Evolutionary conservation across 1,139 yeast genomes (phyloP), one percentile per base, ranked within the genome.

Genomic region (Spathaspora sp.): DNA sequence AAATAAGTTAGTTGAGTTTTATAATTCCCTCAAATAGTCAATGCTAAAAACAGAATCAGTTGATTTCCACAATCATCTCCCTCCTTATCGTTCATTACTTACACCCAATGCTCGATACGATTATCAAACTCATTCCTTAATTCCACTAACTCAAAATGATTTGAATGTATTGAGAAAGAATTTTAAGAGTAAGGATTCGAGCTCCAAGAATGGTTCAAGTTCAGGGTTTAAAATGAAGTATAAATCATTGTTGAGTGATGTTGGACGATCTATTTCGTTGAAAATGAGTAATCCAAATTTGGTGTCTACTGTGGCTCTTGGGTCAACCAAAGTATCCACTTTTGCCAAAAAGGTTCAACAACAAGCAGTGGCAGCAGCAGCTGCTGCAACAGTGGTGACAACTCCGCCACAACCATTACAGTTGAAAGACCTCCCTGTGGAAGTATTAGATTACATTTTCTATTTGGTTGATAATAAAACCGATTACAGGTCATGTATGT

Each of bases 1-100:
- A 11, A 27, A 27, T 10, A 27, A 11, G 27, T 25, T 31, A 11
- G 15, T 6, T 15, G n/a, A 13, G 13, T 31, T 31, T 6, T 7
- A 13, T 7, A 31, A 31, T 31, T 15, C 36, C 36, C 36, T 13
- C 18, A 31, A 13, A 9, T 13, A 15, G 17, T 31, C 13, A 15
- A 31, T 31, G 36, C 39, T 42, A 38, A 41, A 39, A 27, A 29
- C 50, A 16, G 50, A 48, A n/a, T 18, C 47, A 23, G 45, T 60
- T 26, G 77, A 72, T 53, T 70, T 61, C 51, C 68, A 60, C 34
- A 53, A 58, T 38, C 65, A 72, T 54, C 61, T 74, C 33, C 80
- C 80, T 16, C 72, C 79, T 2, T 74, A 74, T 55, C 63, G 80
- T 39, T 72, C 78, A 23, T 62, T 74, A 18, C 58, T 74, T 17